Evolutionary conservation across 2,329 filamentous ascomycete genomes (phyloP), one percentile per base, ranked within the genome.

Genomic region (Botrytis paeoniae): DNA sequence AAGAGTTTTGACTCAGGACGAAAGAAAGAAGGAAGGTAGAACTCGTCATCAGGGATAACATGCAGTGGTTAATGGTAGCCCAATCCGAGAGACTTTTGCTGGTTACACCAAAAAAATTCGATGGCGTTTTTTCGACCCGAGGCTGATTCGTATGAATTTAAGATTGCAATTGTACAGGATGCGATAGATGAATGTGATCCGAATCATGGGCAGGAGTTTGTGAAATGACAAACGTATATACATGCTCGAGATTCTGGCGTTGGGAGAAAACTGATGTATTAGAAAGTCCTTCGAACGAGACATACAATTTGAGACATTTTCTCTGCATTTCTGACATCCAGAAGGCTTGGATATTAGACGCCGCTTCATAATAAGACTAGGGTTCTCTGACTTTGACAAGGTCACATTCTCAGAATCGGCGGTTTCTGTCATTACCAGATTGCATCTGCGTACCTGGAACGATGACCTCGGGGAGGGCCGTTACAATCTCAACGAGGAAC

Each of bases 351-450:
- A 57, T 18, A n/a, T n/a, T 9, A 41, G 32, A n/a, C 4, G 25
- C 1, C 22, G 7, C 35, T 39, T 39, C 12, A 41, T 41, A 1
- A 41, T 9, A 18, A n/a, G 8, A 10, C 29, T 20, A 5, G 12
- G 22, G 1, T n/a, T 10, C 0, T 18, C 5, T 35, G 3, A 22
- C 12, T 16, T 35, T 2, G 3, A 35, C 2, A 35, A 35, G 9
- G 41, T 4, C 2, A 6, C 18, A 25, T 25, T 35, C 3, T 35
- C n/a, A 9, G 2, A 25, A 16, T 25, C 3, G 29, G n/a, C 10
- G 29, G 10, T 4, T 35, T 25, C 8, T 48, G 3, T 12, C 29
- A 25, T 10, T 25, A 9, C n/a, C 29, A 1, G 32, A 25, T 14
- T 64, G 12, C 3, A 14, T 9, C 32, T 10, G 32, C 2, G 22